Conservation (phyloP, 2,329 filamentous ascomycete genomes). For the Aspergillus sp. region DNA sequence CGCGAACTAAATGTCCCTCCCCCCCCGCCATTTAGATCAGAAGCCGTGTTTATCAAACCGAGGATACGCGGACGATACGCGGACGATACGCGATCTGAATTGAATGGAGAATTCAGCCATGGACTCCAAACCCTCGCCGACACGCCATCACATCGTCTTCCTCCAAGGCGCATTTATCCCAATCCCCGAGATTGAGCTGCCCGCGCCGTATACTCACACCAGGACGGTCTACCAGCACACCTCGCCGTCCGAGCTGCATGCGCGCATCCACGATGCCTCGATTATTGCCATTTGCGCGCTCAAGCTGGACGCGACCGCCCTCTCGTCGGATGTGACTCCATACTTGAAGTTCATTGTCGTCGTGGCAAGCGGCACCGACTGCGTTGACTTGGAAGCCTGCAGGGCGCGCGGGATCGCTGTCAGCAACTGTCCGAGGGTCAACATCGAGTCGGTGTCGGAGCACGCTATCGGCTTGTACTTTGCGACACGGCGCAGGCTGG, state of each 20-base stretch:
- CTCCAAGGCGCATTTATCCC: slow-evolving; percentile 39
- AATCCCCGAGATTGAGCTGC: slow-evolving; percentile 32
- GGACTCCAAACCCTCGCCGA: slow-evolving; percentile 12
- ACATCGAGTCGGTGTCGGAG: slow-evolving; percentile 41
- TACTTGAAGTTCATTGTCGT: slow-evolving; percentile 37
- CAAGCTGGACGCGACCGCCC: slow-evolving; percentile 20
- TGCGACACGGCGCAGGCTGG: slow-evolving; percentile 34
- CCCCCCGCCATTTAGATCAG: too few relatives aligned
- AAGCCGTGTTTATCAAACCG: too few relatives aligned
- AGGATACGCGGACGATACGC: too few relatives aligned
- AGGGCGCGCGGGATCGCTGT: slow-evolving; percentile 36
- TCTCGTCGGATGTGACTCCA: slow-evolving; percentile 37
- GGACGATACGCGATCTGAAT: too few relatives aligned
- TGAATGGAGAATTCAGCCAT: slow-evolving; percentile 3
- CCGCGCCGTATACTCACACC: slow-evolving; percentile 31
- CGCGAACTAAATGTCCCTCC: too few relatives aligned
- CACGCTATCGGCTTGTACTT: slow-evolving; percentile 45
- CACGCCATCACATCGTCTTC: slow-evolving; percentile 39
- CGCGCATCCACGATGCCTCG: slow-evolving; percentile 38
- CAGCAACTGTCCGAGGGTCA: slow-evolving; percentile 39
- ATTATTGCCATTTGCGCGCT: slow-evolving; percentile 36
- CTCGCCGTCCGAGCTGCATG: slow-evolving; percentile 26
- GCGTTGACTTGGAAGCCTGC: slow-evolving; percentile 38
- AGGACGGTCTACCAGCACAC: slow-evolving; percentile 26
- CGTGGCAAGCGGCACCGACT: slow-evolving; percentile 40